A percentile compares a stretch with the other conserved stretches of the same genome.
phyloP scores from a whole-genome alignment of 805 yeast genomes.

The Wickerhamomyces ciferrii region DNA sequence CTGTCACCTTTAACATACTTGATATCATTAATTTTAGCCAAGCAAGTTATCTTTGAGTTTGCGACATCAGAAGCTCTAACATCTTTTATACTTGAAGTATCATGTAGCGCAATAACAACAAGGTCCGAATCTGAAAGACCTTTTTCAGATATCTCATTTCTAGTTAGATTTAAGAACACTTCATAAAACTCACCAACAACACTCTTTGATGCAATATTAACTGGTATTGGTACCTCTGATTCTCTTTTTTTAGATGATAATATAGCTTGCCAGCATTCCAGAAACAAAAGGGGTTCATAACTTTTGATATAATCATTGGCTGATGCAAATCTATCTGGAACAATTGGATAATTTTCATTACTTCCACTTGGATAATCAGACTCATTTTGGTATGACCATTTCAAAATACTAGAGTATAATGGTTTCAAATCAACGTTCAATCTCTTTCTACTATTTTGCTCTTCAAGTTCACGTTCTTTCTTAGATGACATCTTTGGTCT shows the following conservation, averaged over 20 bases:
- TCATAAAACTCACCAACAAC: constrained; percentile 86
- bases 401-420: constrained; percentile 59
- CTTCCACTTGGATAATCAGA: constrained; percentile 57
- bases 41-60: constrained; percentile 43
- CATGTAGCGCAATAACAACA: constrained; percentile 49
- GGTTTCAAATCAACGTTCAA: constrained; percentile 75
- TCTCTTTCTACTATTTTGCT: constrained; percentile 73
- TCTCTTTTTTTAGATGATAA: constrained; percentile 63
- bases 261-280: constrained; percentile 94
- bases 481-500: constrained; percentile 22
- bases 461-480: constrained; percentile 45
- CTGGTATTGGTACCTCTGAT: constrained; percentile 50
- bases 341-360: constrained; percentile 24
- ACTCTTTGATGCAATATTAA: constrained; percentile 74
- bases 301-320: constrained; percentile 62
- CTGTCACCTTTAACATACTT: constrained; percentile 61
- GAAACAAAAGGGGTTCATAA: constrained; percentile 74
- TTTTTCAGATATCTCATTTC: constrained; percentile 41
- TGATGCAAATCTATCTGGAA: constrained; percentile 50
- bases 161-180: constrained; percentile 68
- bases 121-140: constrained; percentile 73
- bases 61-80: constrained; percentile 29
- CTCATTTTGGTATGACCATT: constrained; percentile 67
- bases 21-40: constrained; percentile 76
- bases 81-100: constrained; percentile 14